Conservation (phyloP, 2,329 filamentous ascomycete genomes). For the Pseudocercospora macadamiae region DNA sequence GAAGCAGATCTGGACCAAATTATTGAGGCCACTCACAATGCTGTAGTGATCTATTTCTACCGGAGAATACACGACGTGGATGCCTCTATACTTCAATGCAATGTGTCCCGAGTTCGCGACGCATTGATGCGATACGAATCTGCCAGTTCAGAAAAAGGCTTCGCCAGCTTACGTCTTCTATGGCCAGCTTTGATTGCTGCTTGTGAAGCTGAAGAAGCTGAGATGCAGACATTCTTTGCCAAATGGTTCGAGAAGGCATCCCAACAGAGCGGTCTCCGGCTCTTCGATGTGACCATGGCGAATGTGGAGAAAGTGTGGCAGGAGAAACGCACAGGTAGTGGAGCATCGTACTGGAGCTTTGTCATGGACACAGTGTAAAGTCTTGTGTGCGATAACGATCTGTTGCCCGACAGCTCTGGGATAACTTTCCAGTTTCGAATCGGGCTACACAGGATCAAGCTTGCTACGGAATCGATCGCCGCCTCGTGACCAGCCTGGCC, state of each 20-base stretch:
- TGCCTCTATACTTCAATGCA: conserved; percentile 4
- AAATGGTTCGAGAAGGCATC: conserved; percentile 3
- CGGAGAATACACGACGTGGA: conserved; percentile 10
- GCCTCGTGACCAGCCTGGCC: too few relatives aligned
- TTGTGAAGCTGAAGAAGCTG: conserved; percentile 7
- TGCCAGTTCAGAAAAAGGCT: background rate
- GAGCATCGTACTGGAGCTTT: background rate
- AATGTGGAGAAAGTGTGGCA: background rate
- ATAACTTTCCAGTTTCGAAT: background rate
- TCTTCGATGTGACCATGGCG: background rate
- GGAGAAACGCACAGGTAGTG: background rate
- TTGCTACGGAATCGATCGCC: background rate
- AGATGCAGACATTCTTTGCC: conserved; percentile 4
- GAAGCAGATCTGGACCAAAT: background rate
- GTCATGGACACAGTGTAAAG: too few relatives aligned
- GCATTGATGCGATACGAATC: background rate
- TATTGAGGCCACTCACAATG: background rate
- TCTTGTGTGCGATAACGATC: too few relatives aligned
- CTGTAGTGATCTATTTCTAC: conserved; percentile 11
- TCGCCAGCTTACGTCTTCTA: background rate
- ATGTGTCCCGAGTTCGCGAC: background rate
- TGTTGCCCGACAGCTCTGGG: too few relatives aligned
- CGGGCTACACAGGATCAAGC: background rate
- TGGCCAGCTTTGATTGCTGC: conserved; percentile 11
- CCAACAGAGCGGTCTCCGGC: background rate